Conservation (phyloP, 2,329 filamentous ascomycete genomes). For the Alternaria triticina region DNA sequence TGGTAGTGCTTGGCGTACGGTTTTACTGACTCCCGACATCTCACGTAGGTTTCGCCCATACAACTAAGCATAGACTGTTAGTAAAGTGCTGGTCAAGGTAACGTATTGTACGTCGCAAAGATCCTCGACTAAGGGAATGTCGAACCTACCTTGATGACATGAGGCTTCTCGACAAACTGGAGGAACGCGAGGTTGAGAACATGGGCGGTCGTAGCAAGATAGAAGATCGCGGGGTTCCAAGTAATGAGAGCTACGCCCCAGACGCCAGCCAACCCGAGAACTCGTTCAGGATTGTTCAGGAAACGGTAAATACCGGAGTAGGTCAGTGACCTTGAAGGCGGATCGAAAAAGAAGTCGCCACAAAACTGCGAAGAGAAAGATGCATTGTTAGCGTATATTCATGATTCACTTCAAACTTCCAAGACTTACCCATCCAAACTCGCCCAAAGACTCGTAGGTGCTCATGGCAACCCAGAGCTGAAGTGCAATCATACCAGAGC, state of each 20-base stretch:
- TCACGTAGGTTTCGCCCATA: slow-evolving; percentile 84
- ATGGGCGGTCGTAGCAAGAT: slow-evolving; percentile 85
- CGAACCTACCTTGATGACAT: slow-evolving; percentile 65
- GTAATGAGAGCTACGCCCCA: slow-evolving; percentile 96
- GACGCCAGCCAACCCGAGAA: slow-evolving; percentile 90
- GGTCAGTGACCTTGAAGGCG: slow-evolving; percentile 78
- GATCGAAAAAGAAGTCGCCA: slow-evolving; percentile 97
- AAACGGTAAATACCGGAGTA: slow-evolving; percentile 98
- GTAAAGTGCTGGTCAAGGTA: neutral
- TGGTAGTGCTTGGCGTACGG: slow-evolving; percentile 84
- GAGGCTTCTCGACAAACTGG: slow-evolving; percentile 90
- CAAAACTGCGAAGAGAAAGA: slow-evolving; percentile 65
- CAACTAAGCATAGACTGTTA: slow-evolving; percentile 51
- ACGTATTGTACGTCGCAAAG: neutral
- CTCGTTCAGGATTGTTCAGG: slow-evolving; percentile 94
- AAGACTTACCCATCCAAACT: slow-evolving; percentile 78
- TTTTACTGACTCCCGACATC: slow-evolving; percentile 91
- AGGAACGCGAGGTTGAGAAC: slow-evolving; percentile 86
- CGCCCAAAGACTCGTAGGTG: slow-evolving; percentile 93
- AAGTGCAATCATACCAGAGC: slow-evolving; percentile 77
- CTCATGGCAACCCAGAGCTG: slow-evolving; percentile 93
- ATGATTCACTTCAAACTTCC: neutral
- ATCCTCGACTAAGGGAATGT: neutral
- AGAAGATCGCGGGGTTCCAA: slow-evolving; percentile 84
- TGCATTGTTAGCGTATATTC: neutral